Conservation (phyloP, 495 filamentous ascomycete genomes). For the Amorphotheca resinae region DNA sequence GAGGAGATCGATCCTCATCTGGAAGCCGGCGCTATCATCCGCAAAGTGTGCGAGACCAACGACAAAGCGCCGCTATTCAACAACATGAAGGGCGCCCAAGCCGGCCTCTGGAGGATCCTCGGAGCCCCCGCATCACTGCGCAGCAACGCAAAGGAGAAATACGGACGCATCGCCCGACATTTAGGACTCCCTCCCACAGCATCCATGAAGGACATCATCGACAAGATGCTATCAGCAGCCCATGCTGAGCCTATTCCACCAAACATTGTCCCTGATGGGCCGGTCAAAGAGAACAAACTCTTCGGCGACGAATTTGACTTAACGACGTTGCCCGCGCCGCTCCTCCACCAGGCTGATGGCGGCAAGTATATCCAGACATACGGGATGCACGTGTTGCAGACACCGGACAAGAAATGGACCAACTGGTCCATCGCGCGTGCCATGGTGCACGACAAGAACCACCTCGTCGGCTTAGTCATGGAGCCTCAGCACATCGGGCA, state of each 20-base stretch:
- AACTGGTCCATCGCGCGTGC: slow-evolving; percentile 34
- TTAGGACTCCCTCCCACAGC: slow-evolving; percentile 24
- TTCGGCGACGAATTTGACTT: slow-evolving; percentile 26
- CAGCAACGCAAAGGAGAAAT: slow-evolving; percentile 19
- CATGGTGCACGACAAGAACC: slow-evolving; percentile 26
- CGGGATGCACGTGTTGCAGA: slow-evolving; percentile 28
- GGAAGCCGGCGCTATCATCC: slow-evolving; percentile 28
- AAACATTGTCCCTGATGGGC: slow-evolving; percentile 19
- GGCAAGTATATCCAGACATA: slow-evolving; percentile 32
- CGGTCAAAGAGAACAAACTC: slow-evolving; percentile 27
- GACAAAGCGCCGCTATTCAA: slow-evolving; percentile 32
- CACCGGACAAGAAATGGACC: slow-evolving; percentile 28
- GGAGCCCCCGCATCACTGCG: slow-evolving; percentile 25
- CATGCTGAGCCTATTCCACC: slow-evolving; percentile 21
- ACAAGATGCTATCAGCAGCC: slow-evolving; percentile 24
- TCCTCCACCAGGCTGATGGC: slow-evolving; percentile 26
- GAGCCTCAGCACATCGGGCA: slow-evolving; percentile 26
- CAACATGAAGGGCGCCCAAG: slow-evolving; percentile 25
- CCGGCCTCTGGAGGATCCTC: slow-evolving; percentile 29
- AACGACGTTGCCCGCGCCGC: slow-evolving; percentile 24
- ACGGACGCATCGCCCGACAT: slow-evolving; percentile 26
- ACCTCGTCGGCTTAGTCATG: slow-evolving; percentile 25
- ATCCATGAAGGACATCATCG: slow-evolving; percentile 22
- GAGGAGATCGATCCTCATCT: slow-evolving; percentile 26
- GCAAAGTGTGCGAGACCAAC: slow-evolving; percentile 27